A percentile compares a stretch with the other conserved stretches of the same genome.
Conservation (phyloP, 495 filamentous ascomycete genomes). For the Podospora comata region DNA sequence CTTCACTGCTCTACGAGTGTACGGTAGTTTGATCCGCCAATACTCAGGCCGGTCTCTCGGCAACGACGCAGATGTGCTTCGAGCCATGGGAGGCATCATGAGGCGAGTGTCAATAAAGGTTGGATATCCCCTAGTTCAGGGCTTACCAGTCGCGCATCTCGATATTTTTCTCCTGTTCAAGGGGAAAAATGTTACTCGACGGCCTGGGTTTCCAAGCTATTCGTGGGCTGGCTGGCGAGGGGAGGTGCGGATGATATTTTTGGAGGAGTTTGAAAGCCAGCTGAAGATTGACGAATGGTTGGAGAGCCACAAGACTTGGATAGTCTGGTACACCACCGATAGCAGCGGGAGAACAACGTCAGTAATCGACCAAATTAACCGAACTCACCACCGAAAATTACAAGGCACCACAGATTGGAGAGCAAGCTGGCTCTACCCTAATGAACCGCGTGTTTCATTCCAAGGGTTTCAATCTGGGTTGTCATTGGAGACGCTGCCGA, state of each 20-base stretch:
- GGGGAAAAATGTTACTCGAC: background rate
- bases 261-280: background rate
- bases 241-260: background rate
- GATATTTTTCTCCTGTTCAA: background rate
- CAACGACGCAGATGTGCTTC: background rate
- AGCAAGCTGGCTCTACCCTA: too few species aligned
- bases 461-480: background rate
- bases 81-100: background rate
- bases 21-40: background rate
- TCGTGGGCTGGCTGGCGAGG: conserved; percentile 1
- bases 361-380: background rate
- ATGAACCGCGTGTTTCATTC: background rate
- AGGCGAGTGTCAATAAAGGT: background rate
- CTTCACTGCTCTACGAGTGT: background rate
- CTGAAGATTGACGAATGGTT: background rate
- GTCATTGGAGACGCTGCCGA: background rate
- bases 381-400: background rate
- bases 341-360: background rate
- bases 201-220: background rate
- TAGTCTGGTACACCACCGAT: background rate
- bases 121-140: background rate
- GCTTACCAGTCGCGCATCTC: background rate
- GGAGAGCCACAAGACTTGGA: background rate
- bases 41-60: background rate
- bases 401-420: too few species aligned